Evolutionary conservation across 2,329 filamentous ascomycete species (phyloP), one percentile per base, ranked within the genome.

Genomic region (Venturia effusa): DNA sequence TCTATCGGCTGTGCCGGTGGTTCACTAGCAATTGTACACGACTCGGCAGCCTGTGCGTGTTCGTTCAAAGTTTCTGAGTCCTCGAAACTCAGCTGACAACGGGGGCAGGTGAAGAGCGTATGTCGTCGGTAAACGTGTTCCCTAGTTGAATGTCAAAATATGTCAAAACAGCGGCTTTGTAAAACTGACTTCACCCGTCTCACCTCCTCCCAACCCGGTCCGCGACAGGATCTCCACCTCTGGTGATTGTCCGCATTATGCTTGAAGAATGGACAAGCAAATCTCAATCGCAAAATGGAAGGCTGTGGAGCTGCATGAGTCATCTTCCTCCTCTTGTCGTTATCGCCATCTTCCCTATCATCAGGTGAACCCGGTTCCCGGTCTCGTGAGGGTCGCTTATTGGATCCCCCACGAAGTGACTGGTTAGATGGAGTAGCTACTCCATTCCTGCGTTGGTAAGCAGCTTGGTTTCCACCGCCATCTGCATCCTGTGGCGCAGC

Each of bases 181-280:
- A 22, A 37, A 5, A 62, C 60, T 62, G 37, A 62, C 60, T 63
- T 63, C 17, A 63, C 61, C 22, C 61, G 45, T 41, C 61, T 54
- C 22, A 63, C 61, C 27, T 63, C 61, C 27, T 63, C 61, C 61
- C 61, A 63, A 1, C 61, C 61, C 24, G 61, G 61, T 17, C 61
- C 61, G 40, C 61, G 45, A 37, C 61, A 63, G 6, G 61, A 63
- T 63, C 61, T 45, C 61, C 61, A 63, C 6, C 61, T 34, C 48
- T 63, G 61, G 27, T 63, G 61, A 48, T 63, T 55, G 11, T 63
- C 61, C 7, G 61, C 32, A 19, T 63, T 63, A 27, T 51, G 61
- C 61, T 63, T 63, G 51, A 59, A 63, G 34, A 63, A 63, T 30
- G 61, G 61, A 57, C 61, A 63, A 3, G 61, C 61, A 37, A 63